Base-by-base conservation (phyloP, 768 basidiomycete genomes). In the Amanita fuliginea region DNA sequence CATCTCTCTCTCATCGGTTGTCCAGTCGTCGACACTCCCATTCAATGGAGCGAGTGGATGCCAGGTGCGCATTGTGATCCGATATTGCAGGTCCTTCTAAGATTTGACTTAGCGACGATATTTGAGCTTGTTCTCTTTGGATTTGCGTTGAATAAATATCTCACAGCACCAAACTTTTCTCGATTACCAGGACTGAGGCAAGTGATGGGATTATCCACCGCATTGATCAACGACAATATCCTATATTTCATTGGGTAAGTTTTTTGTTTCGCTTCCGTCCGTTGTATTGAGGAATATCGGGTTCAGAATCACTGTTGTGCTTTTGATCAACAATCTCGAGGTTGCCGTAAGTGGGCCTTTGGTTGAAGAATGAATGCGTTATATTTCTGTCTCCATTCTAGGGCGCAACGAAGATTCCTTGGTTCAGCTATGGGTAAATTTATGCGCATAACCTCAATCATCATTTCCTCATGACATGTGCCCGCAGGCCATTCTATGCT, bases 291-390 rank as follows among this genome's bases (percentile, higher is more conserved):
- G 42, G 10, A 37, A 32, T n/a, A 11, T 48, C n/a, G 13, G 22
- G 9, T 39, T 2, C 41, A 73, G 72, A 6, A 63, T 76, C 10
- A 58, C 66, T 0, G 53, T 59, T 41, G 52, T 74, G 1, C 58
- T 76, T 4, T 43, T 73, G 0, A 69, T 73, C 56, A 74, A 74
- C 53, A 72, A 71, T 52, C 57, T 74, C 9, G 74, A 73, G 73
- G 70, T 73, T 5, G 64, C 71, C 16, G 59, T 68, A 59, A 52
- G 51, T 52, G 21, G 6, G 26, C 16, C 2, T 6, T 33, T 1
- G n/a, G 14, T 8, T 7, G 1, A 4, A 53, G 6, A 22, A 40
- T 21, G 33, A 33, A 8, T 3, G 26, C 8, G 33, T 19, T 34
- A 37, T 2, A 18, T 42, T 18, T 24, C 28, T 4, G 11, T 24